Conservation (phyloP, 1,284 basidiomycete species). For the Ganoderma lucidum region DNA sequence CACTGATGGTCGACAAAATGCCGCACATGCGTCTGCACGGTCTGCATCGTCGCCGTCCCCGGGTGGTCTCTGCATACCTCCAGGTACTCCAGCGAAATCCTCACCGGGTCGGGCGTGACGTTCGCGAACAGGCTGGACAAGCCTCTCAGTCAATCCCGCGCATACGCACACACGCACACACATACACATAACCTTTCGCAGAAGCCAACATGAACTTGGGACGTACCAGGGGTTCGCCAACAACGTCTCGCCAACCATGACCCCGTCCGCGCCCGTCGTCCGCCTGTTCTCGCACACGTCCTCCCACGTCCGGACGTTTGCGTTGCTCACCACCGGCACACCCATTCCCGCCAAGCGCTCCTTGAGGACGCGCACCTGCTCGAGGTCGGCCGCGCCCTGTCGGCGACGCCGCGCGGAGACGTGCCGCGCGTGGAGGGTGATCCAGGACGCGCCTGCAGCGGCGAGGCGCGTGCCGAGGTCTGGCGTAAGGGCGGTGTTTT, state of each 20-base stretch:
- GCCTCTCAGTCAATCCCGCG: neutral
- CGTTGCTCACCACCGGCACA: conserved; percentile 77
- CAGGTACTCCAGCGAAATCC: conserved; percentile 70
- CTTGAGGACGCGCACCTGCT: conserved; percentile 63
- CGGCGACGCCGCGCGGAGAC: conserved; percentile 72
- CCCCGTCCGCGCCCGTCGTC: conserved; percentile 71
- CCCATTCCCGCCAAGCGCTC: conserved; percentile 53
- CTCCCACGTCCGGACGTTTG: conserved; percentile 69
- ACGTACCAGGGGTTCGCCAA: conserved; percentile 74
- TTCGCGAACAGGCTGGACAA: conserved; percentile 58
- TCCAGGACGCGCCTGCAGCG: conserved; percentile 66
- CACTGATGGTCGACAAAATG: conserved; percentile 72
- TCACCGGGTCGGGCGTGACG: conserved; percentile 62
- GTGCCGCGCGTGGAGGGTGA: conserved; percentile 77
- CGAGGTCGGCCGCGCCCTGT: conserved; percentile 73
- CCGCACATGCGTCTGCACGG: conserved; percentile 64
- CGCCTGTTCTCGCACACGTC: conserved; percentile 63
- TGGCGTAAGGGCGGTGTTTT: conserved; percentile 58
- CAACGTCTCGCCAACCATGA: conserved; percentile 72
- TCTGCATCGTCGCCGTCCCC: conserved; percentile 54
- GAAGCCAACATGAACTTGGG: neutral
- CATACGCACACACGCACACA: no score
- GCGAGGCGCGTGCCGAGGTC: conserved; percentile 65
- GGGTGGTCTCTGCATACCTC: conserved; percentile 58
- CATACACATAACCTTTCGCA: no score